Evolutionary conservation across 768 basidiomycete genomes (phyloP).

Genomic region (Russula dissimulans): DNA sequence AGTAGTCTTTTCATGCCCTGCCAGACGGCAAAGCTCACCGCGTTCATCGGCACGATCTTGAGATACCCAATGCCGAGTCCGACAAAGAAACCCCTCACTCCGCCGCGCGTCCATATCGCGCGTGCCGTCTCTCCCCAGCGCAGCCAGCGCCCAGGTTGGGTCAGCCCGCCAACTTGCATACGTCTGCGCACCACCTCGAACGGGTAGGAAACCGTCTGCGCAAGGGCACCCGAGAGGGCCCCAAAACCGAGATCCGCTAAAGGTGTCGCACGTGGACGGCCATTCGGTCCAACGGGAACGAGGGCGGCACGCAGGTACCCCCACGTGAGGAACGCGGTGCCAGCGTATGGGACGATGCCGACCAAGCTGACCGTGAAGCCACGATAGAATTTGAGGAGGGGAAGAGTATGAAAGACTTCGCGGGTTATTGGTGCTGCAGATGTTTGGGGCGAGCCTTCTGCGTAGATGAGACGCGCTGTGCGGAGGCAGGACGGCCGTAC

Average conservation of each 20-base stretch:
- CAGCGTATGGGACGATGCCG: slow-evolving; percentile 94
- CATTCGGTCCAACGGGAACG: slow-evolving; percentile 36
- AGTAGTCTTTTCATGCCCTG: slow-evolving; percentile 58
- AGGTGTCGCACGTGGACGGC: slow-evolving; percentile 28
- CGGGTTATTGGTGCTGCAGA: slow-evolving; percentile 21
- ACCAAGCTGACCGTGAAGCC: slow-evolving; percentile 89
- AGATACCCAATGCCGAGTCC: slow-evolving; percentile 87
- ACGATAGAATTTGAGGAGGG: slow-evolving; percentile 87
- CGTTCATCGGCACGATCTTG: slow-evolving; percentile 94
- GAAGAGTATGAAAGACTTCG: slow-evolving; percentile 48
- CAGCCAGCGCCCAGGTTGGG: slow-evolving; percentile 66
- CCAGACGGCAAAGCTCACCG: slow-evolving; percentile 89
- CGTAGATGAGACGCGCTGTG: slow-evolving; percentile 59
- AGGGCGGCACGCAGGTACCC: slow-evolving; percentile 60
- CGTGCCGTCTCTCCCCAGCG: slow-evolving; percentile 72
- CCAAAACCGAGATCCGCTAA: slow-evolving; percentile 72
- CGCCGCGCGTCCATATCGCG: slow-evolving; percentile 54
- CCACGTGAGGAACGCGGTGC: slow-evolving; percentile 90
- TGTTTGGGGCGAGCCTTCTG: slow-evolving; percentile 40
- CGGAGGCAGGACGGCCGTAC: slow-evolving; percentile 40
- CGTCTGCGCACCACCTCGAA: slow-evolving; percentile 87
- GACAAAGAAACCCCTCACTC: slow-evolving; percentile 85
- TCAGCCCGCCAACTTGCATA: slow-evolving; percentile 92
- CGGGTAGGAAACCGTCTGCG: slow-evolving; percentile 89
- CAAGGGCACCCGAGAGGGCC: slow-evolving; percentile 73